Evolutionary conservation across 495 filamentous ascomycete species (phyloP).

Genomic region (Annulohypoxylon stygium): DNA sequence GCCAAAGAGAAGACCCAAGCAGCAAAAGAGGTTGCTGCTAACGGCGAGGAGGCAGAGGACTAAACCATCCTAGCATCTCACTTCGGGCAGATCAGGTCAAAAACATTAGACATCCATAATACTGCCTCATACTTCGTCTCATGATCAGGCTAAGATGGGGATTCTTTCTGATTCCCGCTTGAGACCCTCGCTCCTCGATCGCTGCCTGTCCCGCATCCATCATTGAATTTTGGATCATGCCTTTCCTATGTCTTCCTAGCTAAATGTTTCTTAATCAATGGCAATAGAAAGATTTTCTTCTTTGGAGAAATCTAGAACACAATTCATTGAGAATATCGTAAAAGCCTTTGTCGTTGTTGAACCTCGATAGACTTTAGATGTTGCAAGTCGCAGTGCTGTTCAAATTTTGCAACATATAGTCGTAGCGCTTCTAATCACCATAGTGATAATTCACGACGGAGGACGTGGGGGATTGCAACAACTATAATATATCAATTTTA

Average conservation of each 20-base stretch:
- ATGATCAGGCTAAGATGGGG: neutral
- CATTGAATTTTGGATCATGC: slow-evolving; percentile 1
- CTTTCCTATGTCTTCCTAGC: slow-evolving; percentile 25
- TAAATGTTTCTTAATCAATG: slow-evolving; percentile 29
- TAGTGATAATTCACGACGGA: neutral
- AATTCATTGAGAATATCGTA: slow-evolving; percentile 28
- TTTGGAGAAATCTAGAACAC: slow-evolving; percentile 30
- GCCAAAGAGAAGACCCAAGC: slow-evolving; percentile 54
- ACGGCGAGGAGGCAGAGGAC: slow-evolving; percentile 41
- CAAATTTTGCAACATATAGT: slow-evolving; percentile 11
- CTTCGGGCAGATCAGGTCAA: neutral
- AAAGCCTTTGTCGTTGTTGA: slow-evolving; percentile 32
- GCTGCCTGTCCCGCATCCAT: neutral
- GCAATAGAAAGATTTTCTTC: slow-evolving; percentile 34
- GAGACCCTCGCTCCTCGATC: neutral
- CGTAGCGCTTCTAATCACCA: neutral
- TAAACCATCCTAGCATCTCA: slow-evolving; percentile 11
- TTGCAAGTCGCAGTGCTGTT: slow-evolving; percentile 13
- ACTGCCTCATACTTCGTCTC: neutral
- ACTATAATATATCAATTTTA: neutral
- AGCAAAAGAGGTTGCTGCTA: slow-evolving; percentile 33
- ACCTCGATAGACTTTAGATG: slow-evolving; percentile 30
- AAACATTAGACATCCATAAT: neutral
- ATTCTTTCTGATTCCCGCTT: neutral
- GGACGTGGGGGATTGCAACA: neutral